Evolutionary conservation across 208 protist species (phyloP), one percentile per base, ranked within the genome.

Genomic region (Porcisia hertigi): DNA sequence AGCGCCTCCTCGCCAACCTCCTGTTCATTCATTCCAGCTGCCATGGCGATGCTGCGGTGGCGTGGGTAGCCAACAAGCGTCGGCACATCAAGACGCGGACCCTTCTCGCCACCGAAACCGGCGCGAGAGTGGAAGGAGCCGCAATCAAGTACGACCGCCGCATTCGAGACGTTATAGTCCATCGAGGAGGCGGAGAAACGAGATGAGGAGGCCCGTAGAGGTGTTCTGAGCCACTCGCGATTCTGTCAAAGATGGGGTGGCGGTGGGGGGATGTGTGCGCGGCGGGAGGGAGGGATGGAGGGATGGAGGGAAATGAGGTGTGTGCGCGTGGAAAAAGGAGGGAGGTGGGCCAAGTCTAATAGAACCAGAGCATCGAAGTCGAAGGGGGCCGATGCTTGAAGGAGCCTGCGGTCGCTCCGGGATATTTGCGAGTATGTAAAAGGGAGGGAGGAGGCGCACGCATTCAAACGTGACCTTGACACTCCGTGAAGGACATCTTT

Each of bases 21-120:
- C 73, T 89, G 91, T 73, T 97, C 93, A 57, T 95, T 93, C 90
- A 95, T 95, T 25, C 95, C 95, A 20, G 93, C 88, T 3, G 93
- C 95, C 90, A 98, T 97, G 62, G 92, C 94, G 69, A 98, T 91
- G 65, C 93, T 92, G 58, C 94, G 89, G 70, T 98, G 93, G 1
- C 95, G 89, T 2, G 92, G 89, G 65, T 95, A 88, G 54, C 95
- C 95, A 18, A 98, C 93, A 23, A 98, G 86, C 8, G 94, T 85
- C n/a, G 95, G 95, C 41, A 97, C 87, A 72, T 95, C 89, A 0
- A 95, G 77, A 11, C 95, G 92, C 20, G 95, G 95, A 2, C 91
- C 93, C 45, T 83, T 81, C 69, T 97, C 93, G 16, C 89, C 86
- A 3, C 88, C 94, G 72, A 94, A 98, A n/a, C 95, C 95, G 4